Conservation (phyloP, 768 basidiomycete species). For the Amanita pallidorosea region DNA sequence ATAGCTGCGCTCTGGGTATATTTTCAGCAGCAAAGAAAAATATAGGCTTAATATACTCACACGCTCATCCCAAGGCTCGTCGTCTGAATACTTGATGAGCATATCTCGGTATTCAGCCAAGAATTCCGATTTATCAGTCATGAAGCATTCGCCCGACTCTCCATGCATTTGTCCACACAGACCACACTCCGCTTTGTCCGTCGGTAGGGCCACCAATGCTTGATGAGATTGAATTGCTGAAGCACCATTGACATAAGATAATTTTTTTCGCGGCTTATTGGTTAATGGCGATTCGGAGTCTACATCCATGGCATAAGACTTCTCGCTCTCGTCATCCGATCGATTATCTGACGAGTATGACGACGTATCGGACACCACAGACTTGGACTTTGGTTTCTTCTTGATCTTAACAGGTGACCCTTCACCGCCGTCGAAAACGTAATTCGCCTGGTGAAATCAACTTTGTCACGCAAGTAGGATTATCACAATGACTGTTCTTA, state of each 20-base stretch:
- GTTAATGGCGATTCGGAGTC: neutral
- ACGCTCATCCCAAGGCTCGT: conserved; percentile 56
- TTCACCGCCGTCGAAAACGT: conserved; percentile 15
- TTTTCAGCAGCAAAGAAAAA: neutral
- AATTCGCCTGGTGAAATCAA: conserved; percentile 13
- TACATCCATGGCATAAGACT: conserved; percentile 11
- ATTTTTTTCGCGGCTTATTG: neutral
- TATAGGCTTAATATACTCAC: conserved; percentile 24
- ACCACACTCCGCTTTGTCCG: conserved; percentile 31
- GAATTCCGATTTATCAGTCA: conserved; percentile 57
- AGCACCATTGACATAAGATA: neutral
- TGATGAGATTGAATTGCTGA: neutral
- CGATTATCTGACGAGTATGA: conserved; percentile 21
- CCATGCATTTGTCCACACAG: conserved; percentile 51
- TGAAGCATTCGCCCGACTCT: conserved; percentile 37
- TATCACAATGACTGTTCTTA: neutral
- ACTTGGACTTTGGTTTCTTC: conserved; percentile 11
- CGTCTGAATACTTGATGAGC: conserved; percentile 49
- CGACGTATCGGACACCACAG: conserved; percentile 21
- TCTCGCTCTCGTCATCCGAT: conserved; percentile 15
- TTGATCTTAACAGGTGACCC: conserved; percentile 11
- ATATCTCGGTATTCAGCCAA: conserved; percentile 62
- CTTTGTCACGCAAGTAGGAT: neutral
- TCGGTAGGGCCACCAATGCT: neutral
- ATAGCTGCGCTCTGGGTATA: conserved; percentile 44